Conservation (phyloP, 768 basidiomycete genomes). For the Amanita pseudoporphyria region DNA sequence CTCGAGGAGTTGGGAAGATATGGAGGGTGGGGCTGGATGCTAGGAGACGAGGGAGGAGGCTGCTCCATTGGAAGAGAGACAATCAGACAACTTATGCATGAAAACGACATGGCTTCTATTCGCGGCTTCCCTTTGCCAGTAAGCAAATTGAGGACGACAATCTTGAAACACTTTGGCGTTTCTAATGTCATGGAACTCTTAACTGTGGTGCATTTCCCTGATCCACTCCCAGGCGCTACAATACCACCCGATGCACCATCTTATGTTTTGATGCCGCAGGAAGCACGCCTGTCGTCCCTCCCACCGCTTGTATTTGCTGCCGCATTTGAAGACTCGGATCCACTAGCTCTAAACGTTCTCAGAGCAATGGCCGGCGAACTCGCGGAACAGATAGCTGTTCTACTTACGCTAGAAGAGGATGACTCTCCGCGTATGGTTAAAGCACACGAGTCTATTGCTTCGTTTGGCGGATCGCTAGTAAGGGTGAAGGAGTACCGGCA, state of each 20-base stretch:
- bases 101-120: conserved; percentile 42
- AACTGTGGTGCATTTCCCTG: conserved; percentile 52
- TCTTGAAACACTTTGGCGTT: conserved; percentile 51
- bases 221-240: conserved; percentile 26
- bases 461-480: conserved; percentile 73
- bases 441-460: conserved; percentile 51
- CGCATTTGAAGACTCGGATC: conserved; percentile 61
- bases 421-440: conserved; percentile 29
- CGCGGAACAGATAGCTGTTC: conserved; percentile 46
- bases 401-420: conserved; percentile 32
- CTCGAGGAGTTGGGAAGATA: conserved; percentile 58
- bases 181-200: conserved; percentile 53
- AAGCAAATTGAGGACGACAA: conserved; percentile 32
- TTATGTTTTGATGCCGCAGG: conserved; percentile 33
- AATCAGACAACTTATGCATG: conserved; percentile 53
- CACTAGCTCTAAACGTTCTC: conserved; percentile 54
- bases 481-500: conserved; percentile 52
- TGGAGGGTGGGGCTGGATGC: conserved; percentile 80
- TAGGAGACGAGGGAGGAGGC: conserved; percentile 80
- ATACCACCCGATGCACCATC: conserved; percentile 16
- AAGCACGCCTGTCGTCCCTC: conserved; percentile 68
- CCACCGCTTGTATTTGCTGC: conserved; percentile 70
- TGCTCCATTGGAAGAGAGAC: conserved; percentile 74
- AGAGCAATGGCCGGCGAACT: conserved; percentile 40
- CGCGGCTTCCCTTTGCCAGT: conserved; percentile 18